Evolutionary conservation across 805 yeast genomes (phyloP).

Genomic region (Ogataea salicorniae): DNA sequence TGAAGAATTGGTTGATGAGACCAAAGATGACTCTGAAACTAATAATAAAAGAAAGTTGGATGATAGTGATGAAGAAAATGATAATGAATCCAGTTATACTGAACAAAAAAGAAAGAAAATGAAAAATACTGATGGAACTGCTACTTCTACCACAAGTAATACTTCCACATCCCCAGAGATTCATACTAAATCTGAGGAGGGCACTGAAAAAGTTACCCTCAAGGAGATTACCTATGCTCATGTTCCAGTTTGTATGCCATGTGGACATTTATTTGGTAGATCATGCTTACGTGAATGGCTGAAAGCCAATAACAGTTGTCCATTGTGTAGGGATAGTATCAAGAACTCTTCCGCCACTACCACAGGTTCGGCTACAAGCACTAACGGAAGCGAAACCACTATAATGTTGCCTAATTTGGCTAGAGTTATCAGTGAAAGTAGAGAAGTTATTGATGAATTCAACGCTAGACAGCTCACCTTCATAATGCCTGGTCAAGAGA

Average conservation of each 20-base stretch:
- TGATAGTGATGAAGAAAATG: constrained; percentile 5
- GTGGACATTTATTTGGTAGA: constrained; percentile 83
- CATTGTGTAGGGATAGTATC: constrained; percentile 69
- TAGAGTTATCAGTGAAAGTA: constrained; percentile 27
- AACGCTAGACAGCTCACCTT: constrained; percentile 28
- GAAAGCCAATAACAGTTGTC: constrained; percentile 68
- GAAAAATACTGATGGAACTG: constrained; percentile 19
- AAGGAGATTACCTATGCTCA: constrained; percentile 40
- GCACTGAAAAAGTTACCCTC: constrained; percentile 17
- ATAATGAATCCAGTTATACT: background rate
- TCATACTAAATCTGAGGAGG: constrained; percentile 6
- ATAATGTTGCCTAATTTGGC: constrained; percentile 34
- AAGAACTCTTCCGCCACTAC: constrained; percentile 26
- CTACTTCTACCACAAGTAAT: constrained; percentile 4
- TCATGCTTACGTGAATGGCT: constrained; percentile 87
- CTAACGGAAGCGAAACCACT: constrained; percentile 22
- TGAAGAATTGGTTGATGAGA: constrained; percentile 22
- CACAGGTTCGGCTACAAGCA: constrained; percentile 2
- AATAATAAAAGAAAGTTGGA: constrained; percentile 7
- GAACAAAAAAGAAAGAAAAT: constrained; percentile 1
- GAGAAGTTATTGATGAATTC: constrained; percentile 27
- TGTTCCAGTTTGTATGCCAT: constrained; percentile 69
- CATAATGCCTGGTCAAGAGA: constrained; percentile 27
- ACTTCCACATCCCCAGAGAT: constrained; percentile 2
- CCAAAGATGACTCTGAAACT: constrained; percentile 13